Conservation (phyloP, 805 yeast genomes). For the Saccharomycopsis sp. region DNA sequence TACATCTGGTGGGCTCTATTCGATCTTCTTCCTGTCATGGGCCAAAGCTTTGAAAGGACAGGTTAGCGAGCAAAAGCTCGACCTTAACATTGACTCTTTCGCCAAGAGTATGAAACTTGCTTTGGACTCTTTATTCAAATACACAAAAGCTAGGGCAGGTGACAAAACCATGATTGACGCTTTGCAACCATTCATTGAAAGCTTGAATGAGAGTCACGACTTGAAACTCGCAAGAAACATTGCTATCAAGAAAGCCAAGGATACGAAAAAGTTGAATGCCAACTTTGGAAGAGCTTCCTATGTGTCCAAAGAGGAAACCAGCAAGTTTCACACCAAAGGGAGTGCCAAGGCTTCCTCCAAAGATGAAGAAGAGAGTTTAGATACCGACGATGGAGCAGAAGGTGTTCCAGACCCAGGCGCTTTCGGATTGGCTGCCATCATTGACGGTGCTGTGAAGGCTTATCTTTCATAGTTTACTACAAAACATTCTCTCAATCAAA, state of each 20-base stretch:
- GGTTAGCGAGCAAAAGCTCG: conserved; percentile 22
- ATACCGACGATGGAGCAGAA: conserved; percentile 39
- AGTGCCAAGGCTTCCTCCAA: conserved; percentile 37
- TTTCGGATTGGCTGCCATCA: conserved; percentile 58
- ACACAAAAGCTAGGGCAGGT: conserved; percentile 83
- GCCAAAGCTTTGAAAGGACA: conserved; percentile 39
- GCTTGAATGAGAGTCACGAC: conserved; percentile 33
- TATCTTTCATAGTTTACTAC: background rate
- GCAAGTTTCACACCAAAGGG: conserved; percentile 7
- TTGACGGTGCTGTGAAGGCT: conserved; percentile 15
- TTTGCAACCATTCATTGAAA: conserved; percentile 71
- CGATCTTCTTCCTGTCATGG: conserved; percentile 74
- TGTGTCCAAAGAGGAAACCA: conserved; percentile 39
- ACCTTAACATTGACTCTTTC: conserved; percentile 27
- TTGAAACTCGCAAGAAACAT: conserved; percentile 54
- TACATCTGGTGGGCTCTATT: conserved; percentile 88
- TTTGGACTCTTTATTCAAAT: conserved; percentile 64
- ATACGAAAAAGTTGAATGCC: conserved; percentile 68
- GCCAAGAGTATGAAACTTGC: conserved; percentile 49
- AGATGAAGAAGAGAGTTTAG: conserved; percentile 32
- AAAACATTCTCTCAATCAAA: too few relatives aligned
- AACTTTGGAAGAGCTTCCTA: conserved; percentile 92
- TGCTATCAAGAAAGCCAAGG: conserved; percentile 67
- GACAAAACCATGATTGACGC: conserved; percentile 88
- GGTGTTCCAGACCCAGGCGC: conserved; percentile 91